Percentiles rank a stretch among this genome's conserved stretches.
These are phyloP conservation scores for Pistacia vera DNA, from an alignment of 345 rosid genomes.

Conservation along the genomic window DNA sequence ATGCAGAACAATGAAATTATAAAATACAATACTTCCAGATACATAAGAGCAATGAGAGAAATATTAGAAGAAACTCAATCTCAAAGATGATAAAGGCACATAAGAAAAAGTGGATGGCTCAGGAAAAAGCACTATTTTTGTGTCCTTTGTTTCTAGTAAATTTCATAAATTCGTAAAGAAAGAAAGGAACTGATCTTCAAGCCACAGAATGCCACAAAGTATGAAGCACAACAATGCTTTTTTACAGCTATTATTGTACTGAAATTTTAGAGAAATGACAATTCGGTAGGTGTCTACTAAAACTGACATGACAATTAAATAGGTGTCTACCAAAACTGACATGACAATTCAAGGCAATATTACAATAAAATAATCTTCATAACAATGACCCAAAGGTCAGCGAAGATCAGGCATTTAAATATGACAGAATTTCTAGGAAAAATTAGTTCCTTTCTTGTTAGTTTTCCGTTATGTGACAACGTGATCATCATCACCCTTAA, in stretches of 20 bases:
- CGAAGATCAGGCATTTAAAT: background rate
- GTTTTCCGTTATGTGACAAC: background rate
- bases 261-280: background rate
- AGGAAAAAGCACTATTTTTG: too few species aligned
- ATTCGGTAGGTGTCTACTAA: background rate
- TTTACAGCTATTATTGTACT: background rate
- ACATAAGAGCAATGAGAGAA: background rate
- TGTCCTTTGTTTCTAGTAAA: too few species aligned
- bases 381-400: background rate
- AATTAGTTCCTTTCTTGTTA: background rate
- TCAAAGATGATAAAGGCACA: too few species aligned
- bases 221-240: background rate
- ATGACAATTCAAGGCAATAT: background rate
- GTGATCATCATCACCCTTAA: background rate
- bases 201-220: background rate
- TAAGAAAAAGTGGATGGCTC: too few species aligned
- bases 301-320: background rate
- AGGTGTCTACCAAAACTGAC: too few species aligned
- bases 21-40: conserved; percentile 5
- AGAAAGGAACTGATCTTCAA: background rate
- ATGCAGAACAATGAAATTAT: background rate
- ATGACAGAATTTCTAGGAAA: background rate
- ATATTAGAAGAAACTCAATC: too few species aligned
- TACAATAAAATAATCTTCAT: background rate
- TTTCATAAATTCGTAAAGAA: too few species aligned